A percentile compares a stretch with the other conserved stretches of the same genome.
Conservation (phyloP, 805 yeast genomes). For the Starmerella vitae region DNA sequence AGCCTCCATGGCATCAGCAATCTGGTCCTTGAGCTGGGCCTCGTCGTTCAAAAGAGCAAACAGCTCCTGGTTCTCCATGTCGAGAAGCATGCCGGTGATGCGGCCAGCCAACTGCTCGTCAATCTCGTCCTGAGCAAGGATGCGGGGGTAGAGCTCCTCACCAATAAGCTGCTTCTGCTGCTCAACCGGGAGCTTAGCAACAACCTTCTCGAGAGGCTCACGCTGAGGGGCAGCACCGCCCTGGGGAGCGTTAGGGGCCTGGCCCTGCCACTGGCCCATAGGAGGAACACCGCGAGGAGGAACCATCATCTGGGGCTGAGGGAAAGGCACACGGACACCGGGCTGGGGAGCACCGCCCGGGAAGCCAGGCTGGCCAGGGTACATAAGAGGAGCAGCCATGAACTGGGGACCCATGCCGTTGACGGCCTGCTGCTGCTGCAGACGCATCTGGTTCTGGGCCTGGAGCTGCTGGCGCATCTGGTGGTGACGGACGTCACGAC, state of each 20-base stretch:
- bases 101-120: constrained; percentile 95
- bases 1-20: constrained; percentile 88
- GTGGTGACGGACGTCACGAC: constrained; percentile 92
- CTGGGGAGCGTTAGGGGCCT: constrained; percentile 25
- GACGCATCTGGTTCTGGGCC: constrained; percentile 95
- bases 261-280: constrained; percentile 28
- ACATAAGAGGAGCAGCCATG: constrained; percentile 33
- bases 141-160: constrained; percentile 91
- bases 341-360: constrained; percentile 44
- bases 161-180: constrained; percentile 97
- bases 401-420: constrained; percentile 79
- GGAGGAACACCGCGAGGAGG: constrained; percentile 27
- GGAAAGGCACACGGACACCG: constrained; percentile 50
- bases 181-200: constrained; percentile 51
- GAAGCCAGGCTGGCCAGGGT: constrained; percentile 58
- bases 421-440: constrained; percentile 76
- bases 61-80: constrained; percentile 84
- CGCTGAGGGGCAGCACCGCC: constrained; percentile 20
- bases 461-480: constrained; percentile 96
- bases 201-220: constrained; percentile 47
- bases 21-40: constrained; percentile 75
- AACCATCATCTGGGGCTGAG: constrained; percentile 27
- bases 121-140: constrained; percentile 73
- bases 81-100: constrained; percentile 97
- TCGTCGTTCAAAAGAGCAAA: constrained; percentile 81